Evolutionary conservation across 2,329 filamentous ascomycete species (phyloP), one percentile per base, ranked within the genome.

Genomic region (Penicillium brevicompactum): DNA sequence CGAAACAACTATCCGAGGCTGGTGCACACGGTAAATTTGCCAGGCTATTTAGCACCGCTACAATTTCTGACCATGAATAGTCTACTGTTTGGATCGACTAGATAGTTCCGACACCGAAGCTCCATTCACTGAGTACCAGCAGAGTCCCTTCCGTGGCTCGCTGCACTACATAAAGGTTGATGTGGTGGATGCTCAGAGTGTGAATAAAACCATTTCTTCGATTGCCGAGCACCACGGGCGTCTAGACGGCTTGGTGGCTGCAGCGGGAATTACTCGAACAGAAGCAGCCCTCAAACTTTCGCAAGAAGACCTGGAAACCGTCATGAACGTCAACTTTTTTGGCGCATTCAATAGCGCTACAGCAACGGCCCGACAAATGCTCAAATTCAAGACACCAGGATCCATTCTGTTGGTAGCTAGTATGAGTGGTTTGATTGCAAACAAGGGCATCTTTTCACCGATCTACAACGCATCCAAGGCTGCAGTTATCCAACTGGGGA

Each of bases 91-190:
- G n/a, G n/a, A n/a, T n/a, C n/a, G n/a, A n/a, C n/a, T n/a, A n/a
- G n/a, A n/a, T n/a, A n/a, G n/a, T n/a, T n/a, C n/a, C n/a, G n/a
- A n/a, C n/a, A n/a, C n/a, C n/a, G n/a, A n/a, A n/a, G n/a, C n/a
- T n/a, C n/a, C n/a, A n/a, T n/a, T n/a, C n/a, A n/a, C n/a, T n/a
- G n/a, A n/a, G n/a, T n/a, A n/a, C n/a, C n/a, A n/a, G n/a, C n/a
- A n/a, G n/a, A n/a, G n/a, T n/a, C n/a, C n/a, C n/a, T n/a, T n/a
- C n/a, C 1, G 81, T 60, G 87, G 86, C 1, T 83, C 82, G 44
- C 74, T 94, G 40, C 80, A 86, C 49, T 96, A 95, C 78, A 86
- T 88, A 67, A 85, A 87, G 61, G 84, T 92, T 56, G 91, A 96
- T 69, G 90, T 96, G 16, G 85, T 90, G 21, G 86, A 93, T 67